Percentiles rank a stretch among this genome's conserved stretches.
Conservation (phyloP, 2,329 filamentous ascomycete genomes). For the Mollisia scopiformis region DNA sequence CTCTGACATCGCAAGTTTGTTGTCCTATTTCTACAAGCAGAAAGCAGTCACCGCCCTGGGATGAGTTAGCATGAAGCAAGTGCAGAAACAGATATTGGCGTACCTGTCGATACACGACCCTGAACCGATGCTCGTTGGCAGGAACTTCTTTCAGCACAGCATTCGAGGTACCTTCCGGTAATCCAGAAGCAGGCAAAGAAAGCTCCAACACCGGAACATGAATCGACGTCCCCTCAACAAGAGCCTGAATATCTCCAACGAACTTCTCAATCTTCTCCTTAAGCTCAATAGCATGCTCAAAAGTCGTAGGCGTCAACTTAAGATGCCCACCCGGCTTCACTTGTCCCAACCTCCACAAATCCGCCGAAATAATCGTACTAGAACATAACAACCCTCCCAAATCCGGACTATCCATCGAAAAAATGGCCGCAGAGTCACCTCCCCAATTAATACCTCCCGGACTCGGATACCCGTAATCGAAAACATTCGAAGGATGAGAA, state of each 20-base stretch:
- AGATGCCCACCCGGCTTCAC: slow-evolving; percentile 60
- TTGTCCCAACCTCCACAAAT: slow-evolving; percentile 65
- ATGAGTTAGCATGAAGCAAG: neutral
- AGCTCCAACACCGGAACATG: slow-evolving; percentile 12
- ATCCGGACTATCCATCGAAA: slow-evolving; percentile 60
- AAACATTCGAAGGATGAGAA: slow-evolving; percentile 61
- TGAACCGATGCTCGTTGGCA: slow-evolving; percentile 3
- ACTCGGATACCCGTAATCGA: slow-evolving; percentile 60
- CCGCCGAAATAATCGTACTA: slow-evolving; percentile 57
- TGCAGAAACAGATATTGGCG: neutral
- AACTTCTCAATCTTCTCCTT: slow-evolving; percentile 46
- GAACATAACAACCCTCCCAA: slow-evolving; percentile 62
- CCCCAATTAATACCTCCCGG: slow-evolving; percentile 62
- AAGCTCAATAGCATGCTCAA: slow-evolving; percentile 53
- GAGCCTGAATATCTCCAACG: slow-evolving; percentile 40
- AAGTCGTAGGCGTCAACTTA: slow-evolving; percentile 51
- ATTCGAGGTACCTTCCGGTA: slow-evolving; percentile 9
- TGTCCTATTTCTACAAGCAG: slow-evolving; percentile 23
- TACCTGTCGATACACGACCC: slow-evolving; percentile 25
- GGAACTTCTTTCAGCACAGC: slow-evolving; percentile 17
- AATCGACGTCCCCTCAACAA: slow-evolving; percentile 10
- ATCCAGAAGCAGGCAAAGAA: slow-evolving; percentile 10
- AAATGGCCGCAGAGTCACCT: slow-evolving; percentile 62
- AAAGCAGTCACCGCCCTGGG: slow-evolving; percentile 22
- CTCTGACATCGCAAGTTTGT: slow-evolving; percentile 19